phyloP scores from a whole-genome alignment of 2,329 filamentous ascomycete genomes.

The Pseudogymnoascus sp. region DNA sequence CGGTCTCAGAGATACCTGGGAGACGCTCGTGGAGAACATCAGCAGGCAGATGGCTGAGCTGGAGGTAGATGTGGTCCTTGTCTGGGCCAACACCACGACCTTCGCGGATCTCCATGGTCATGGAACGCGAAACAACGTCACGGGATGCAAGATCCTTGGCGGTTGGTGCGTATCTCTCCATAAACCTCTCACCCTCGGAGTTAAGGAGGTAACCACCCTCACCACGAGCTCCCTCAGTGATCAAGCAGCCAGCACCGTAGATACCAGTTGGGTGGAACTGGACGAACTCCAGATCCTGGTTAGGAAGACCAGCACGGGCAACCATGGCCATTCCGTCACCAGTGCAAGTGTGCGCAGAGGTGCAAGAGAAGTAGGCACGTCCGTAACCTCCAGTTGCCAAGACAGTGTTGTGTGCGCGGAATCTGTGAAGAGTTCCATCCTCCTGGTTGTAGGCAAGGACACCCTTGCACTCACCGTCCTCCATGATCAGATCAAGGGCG shows the following conservation, averaged over 20 bases:
- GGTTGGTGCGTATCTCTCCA: constrained; percentile 96
- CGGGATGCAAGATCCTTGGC: constrained; percentile 95
- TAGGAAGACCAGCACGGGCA: constrained; percentile 89
- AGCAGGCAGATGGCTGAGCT: constrained; percentile 88
- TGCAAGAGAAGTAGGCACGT: constrained; percentile 96
- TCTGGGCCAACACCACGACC: constrained; percentile 94
- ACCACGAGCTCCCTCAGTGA: constrained; percentile 94
- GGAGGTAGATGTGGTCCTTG: constrained; percentile 97
- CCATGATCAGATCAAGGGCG: constrained; percentile 93
- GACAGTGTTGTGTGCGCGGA: constrained; percentile 94
- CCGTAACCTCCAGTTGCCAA: constrained; percentile 96
- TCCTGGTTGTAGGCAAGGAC: constrained; percentile 98
- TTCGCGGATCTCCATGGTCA: constrained; percentile 97
- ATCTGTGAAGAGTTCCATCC: constrained; percentile 93
- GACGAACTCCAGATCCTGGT: constrained; percentile 99
- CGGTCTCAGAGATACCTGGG: constrained; percentile 96
- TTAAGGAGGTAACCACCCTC: constrained; percentile 98
- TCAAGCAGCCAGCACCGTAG: constrained; percentile 95
- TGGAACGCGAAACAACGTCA: constrained; percentile 93
- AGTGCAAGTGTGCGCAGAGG: constrained; percentile 95
- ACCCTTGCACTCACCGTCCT: constrained; percentile 93
- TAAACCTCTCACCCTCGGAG: constrained; percentile 96
- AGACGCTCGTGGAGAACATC: constrained; percentile 93
- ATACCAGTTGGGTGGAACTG: constrained; percentile 99
- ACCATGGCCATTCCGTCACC: constrained; percentile 99